Evolutionary conservation across 257 asterid species (phyloP), one percentile per base, ranked within the genome.

Genomic region (Fraxinus pennsylvanica): DNA sequence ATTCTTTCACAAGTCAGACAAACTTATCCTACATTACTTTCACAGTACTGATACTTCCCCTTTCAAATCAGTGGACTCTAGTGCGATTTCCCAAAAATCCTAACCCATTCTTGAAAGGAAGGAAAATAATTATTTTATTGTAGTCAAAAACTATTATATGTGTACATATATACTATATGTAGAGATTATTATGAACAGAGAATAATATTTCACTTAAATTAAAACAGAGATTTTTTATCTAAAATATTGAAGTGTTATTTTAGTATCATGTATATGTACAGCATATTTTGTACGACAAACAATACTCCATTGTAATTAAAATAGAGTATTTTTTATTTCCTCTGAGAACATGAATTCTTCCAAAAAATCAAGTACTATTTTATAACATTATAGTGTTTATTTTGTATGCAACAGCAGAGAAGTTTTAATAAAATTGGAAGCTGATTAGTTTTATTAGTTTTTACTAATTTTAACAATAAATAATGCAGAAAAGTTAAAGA

Each of bases 1-100:
- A 57, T 57, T 57, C 63, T 57, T 57, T 57, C 66, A 57, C 66
- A 57, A 57, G 66, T 57, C 66, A 9, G 66, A 57, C 27, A 57
- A 57, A 57, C 29, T 57, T n/a, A 57, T 21, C 25, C 66, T 57
- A n/a, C 3, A 13, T 45, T 45, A 45, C 54, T 45, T 13, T 45
- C 54, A 45, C 54, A 3, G 5, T 3, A 3, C 54, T 45, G 54
- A 17, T 45, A 2, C 14, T 57, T 57, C 66, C 66, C 29, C 63
- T 19, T 54, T 5, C 65, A 54, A 57, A 41, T 41, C 13, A 41
- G 47, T 41, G 2, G 47, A 41, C 47, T 9, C 3, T 41, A 41
- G 47, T 41, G 3, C 9, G 47, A 41, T 41, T 41, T 41, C 47
- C 47, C 14, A 9, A 9, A 41, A 41, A 41, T 9, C 47, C 3